phyloP scores from a whole-genome alignment of 352 stramenopile species.

The Pythium myriotylum region DNA sequence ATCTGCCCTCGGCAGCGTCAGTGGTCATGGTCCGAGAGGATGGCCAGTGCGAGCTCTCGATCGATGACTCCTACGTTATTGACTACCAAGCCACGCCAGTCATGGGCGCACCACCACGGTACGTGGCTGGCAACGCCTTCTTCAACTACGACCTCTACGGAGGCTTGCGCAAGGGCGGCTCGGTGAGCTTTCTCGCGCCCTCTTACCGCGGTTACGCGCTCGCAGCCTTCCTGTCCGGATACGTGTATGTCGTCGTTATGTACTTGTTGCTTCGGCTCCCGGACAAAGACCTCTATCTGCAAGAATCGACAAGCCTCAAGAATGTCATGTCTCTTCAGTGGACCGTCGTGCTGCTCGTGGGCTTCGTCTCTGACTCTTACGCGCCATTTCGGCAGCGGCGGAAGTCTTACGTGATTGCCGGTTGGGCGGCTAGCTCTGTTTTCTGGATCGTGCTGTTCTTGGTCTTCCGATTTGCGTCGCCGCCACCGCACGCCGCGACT shows the following conservation, averaged over 20 bases:
- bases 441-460: slow-evolving; percentile 37
- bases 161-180: slow-evolving; percentile 26
- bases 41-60: slow-evolving; percentile 22
- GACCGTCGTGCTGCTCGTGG: slow-evolving; percentile 35
- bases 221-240: slow-evolving; percentile 29
- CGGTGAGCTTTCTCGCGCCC: slow-evolving; percentile 18
- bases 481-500: slow-evolving; percentile 18
- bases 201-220: slow-evolving; percentile 31
- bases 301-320: slow-evolving; percentile 15
- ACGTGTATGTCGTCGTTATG: slow-evolving; percentile 32
- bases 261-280: slow-evolving; percentile 23
- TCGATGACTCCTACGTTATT: slow-evolving; percentile 15
- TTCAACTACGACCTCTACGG: slow-evolving; percentile 40
- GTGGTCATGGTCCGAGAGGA: slow-evolving; percentile 26
- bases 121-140: slow-evolving; percentile 30
- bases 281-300: slow-evolving; percentile 15
- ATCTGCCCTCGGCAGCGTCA: neutral
- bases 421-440: slow-evolving; percentile 33
- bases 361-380: slow-evolving; percentile 36
- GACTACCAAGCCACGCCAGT: slow-evolving; percentile 25
- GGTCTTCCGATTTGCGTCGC: slow-evolving; percentile 22
- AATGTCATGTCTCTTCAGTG: slow-evolving; percentile 38
- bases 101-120: slow-evolving; percentile 22
- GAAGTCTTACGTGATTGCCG: slow-evolving; percentile 77
- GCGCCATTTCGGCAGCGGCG: slow-evolving; percentile 36